phyloP scores from a whole-genome alignment of 2,329 filamentous ascomycete genomes.

The Stachybotrys echinatus region DNA sequence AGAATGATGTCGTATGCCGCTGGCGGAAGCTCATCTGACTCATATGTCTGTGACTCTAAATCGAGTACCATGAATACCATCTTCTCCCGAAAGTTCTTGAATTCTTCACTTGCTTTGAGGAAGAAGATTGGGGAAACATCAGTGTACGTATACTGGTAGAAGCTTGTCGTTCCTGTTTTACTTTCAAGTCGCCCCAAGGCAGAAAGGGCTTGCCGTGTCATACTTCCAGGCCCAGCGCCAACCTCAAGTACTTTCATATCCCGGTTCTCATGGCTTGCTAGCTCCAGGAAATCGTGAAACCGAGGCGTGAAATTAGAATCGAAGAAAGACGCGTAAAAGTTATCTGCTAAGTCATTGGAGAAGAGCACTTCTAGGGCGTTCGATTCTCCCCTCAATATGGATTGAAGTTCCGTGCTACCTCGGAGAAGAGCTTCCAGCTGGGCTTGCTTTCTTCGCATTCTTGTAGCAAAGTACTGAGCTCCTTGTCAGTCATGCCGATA shows the following conservation, averaged over 20 bases:
- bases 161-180: constrained; percentile 8
- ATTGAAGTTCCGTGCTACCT: constrained; percentile 20
- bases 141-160: constrained; percentile 30
- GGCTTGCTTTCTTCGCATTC: constrained; percentile 20
- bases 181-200: constrained; percentile 13
- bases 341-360: constrained; percentile 21
- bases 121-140: constrained; percentile 33
- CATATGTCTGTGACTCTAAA: constrained; percentile 8
- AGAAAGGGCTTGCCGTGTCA: constrained; percentile 20
- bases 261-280: constrained; percentile 24
- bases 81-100: background rate
- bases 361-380: constrained; percentile 32
- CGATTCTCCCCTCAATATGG: constrained; percentile 23
- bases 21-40: constrained; percentile 5
- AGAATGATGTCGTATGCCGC: constrained; percentile 16
- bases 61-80: constrained; percentile 21
- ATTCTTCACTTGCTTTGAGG: constrained; percentile 10
- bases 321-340: constrained; percentile 28
- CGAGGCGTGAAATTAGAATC: constrained; percentile 10
- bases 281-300: constrained; percentile 3
- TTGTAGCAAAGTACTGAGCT: no score
- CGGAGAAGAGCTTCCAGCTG: constrained; percentile 23
- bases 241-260: constrained; percentile 31
- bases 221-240: constrained; percentile 31
- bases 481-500: no score